These are phyloP conservation scores for Diplodia sapinea DNA, from an alignment of 2,329 filamentous ascomycete species.

Conservation along the genomic window DNA sequence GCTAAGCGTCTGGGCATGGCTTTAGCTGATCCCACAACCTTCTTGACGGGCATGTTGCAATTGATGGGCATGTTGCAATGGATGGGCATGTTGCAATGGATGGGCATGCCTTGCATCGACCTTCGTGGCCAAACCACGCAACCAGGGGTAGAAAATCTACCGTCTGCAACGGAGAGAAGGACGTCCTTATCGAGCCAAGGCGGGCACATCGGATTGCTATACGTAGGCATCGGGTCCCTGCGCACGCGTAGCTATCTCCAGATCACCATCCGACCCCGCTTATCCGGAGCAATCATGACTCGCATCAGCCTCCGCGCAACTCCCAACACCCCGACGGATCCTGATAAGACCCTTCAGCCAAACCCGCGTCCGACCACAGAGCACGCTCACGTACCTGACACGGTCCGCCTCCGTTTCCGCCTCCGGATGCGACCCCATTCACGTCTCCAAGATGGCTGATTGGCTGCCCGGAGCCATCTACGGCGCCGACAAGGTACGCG, in stretches of 20 bases:
- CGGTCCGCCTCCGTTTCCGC: constrained; percentile 25
- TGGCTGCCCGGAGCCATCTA: neutral
- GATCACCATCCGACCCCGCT: constrained; percentile 22
- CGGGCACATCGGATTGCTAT: neutral
- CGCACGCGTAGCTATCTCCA: constrained; percentile 16
- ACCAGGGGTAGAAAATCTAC: neutral
- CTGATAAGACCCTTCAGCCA: constrained; percentile 15
- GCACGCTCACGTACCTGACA: constrained; percentile 7
- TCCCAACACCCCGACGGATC: constrained; percentile 5
- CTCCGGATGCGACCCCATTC: constrained; percentile 1
- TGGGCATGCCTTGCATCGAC: constrained; percentile 1
- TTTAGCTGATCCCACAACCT: neutral
- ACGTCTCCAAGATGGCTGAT: neutral
- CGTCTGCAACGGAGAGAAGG: neutral
- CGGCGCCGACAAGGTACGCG: neutral
- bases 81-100: neutral
- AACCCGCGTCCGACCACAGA: neutral
- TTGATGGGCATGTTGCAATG: neutral
- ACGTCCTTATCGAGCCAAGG: neutral
- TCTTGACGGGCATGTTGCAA: neutral
- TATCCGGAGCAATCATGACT: constrained; percentile 24
- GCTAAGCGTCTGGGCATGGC: neutral
- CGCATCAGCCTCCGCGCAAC: neutral
- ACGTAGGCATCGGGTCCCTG: constrained; percentile 8
- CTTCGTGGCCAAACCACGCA: no score